Evolutionary conservation across 78 protist genomes (phyloP).

Genomic region (Dictyostelium firmibasis): DNA sequence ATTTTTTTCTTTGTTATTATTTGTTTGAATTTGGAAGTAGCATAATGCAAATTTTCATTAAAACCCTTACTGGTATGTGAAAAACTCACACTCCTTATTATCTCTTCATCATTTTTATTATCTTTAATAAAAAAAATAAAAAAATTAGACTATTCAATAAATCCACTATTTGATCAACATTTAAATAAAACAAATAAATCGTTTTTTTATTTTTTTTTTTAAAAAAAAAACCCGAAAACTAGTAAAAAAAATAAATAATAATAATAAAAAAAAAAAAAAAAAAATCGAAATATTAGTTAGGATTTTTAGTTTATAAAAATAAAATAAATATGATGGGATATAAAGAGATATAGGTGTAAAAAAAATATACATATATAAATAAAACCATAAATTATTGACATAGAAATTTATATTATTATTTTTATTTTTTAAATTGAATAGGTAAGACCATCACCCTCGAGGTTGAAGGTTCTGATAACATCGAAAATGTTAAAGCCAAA

Average conservation of each 20-base stretch:
- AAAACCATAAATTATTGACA: background rate
- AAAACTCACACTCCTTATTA: background rate
- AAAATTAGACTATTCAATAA: too few relatives aligned
- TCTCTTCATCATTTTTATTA: background rate
- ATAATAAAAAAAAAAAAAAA: too few relatives aligned
- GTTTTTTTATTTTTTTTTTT: too few relatives aligned
- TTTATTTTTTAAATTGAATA: conserved; percentile 94
- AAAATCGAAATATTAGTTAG: too few relatives aligned
- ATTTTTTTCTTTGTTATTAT: background rate
- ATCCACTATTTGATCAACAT: too few relatives aligned
- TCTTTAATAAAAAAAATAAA: background rate
- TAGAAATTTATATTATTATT: conserved; percentile 49
- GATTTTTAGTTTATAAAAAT: conserved; percentile 95
- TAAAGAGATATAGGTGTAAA: too few relatives aligned
- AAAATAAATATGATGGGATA: conserved; percentile 57
- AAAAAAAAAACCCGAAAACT: conserved; percentile 82
- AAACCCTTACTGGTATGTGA: conserved; percentile 89
- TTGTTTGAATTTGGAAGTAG: background rate
- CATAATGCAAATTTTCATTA: conserved; percentile 92
- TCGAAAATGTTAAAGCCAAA: conserved; percentile 97
- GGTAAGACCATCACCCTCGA: conserved; percentile 99
- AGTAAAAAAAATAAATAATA: too few relatives aligned
- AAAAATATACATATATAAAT: too few relatives aligned
- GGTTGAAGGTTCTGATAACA: conserved; percentile 95
- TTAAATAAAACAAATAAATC: too few relatives aligned